Evolutionary conservation across 306 rosid genomes (phyloP).

Genomic region (Cucumis cinereus): DNA sequence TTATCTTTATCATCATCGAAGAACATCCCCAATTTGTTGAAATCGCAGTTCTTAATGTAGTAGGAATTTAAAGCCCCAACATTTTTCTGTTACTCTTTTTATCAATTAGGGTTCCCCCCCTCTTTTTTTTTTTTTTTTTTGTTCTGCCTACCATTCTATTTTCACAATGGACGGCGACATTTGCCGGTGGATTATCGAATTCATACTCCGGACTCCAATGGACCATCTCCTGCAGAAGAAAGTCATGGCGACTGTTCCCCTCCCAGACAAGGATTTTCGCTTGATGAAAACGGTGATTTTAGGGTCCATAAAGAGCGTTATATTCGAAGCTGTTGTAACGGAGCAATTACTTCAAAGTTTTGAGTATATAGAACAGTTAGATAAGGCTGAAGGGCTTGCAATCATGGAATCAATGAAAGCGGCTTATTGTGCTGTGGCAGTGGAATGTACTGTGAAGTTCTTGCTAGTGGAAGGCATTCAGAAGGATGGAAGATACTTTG

Average conservation of each 20-base stretch:
- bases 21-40: neutral
- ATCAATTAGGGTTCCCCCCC: neutral
- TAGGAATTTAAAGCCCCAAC: neutral
- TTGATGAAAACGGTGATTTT: constrained; percentile 49
- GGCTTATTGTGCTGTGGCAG: constrained; percentile 63
- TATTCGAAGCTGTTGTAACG: constrained; percentile 22
- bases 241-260: constrained; percentile 23
- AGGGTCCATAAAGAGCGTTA: constrained; percentile 32
- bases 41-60: neutral
- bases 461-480: constrained; percentile 21
- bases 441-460: constrained; percentile 54
- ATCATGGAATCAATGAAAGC: constrained; percentile 21
- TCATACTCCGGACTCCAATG: constrained; percentile 35
- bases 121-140: no score
- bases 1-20: neutral
- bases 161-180: constrained; percentile 24
- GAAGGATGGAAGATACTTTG: constrained; percentile 22
- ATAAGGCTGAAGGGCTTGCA: constrained; percentile 12
- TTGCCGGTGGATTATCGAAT: constrained; percentile 50
- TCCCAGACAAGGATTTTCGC: constrained; percentile 33
- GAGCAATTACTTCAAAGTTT: constrained; percentile 33
- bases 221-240: constrained; percentile 22
- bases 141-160: neutral
- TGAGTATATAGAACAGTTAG: constrained; percentile 38
- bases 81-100: neutral